Percentiles rank a stretch among this genome's conserved stretches.
Conservation (phyloP, 2,329 filamentous ascomycete genomes). For the Penicillium sclerotigenum region DNA sequence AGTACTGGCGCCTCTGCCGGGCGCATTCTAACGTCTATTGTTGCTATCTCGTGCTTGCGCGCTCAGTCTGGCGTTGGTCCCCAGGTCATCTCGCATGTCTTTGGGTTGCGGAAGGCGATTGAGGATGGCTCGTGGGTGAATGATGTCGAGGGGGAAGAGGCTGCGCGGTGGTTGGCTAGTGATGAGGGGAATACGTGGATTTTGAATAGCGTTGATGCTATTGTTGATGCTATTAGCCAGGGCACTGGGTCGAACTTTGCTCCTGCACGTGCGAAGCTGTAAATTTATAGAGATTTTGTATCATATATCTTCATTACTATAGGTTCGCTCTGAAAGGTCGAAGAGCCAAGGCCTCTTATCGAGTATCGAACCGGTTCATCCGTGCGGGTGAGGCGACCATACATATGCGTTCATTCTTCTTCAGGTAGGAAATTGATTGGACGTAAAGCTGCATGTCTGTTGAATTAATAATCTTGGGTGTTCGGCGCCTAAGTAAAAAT, state of each 20-base stretch:
- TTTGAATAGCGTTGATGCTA: constrained; percentile 58
- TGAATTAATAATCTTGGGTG: not conserved
- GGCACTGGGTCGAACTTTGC: constrained; percentile 56
- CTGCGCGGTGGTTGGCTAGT: constrained; percentile 59
- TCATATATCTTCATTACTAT: not conserved
- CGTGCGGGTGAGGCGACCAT: not conserved
- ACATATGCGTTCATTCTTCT: not conserved
- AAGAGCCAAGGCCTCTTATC: not conserved
- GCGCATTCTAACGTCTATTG: constrained; percentile 66
- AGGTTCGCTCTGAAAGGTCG: not conserved
- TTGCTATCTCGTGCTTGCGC: constrained; percentile 71
- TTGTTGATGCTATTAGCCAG: constrained; percentile 52
- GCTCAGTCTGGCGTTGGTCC: constrained; percentile 79
- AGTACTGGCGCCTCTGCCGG: constrained; percentile 55
- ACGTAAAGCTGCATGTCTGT: not conserved
- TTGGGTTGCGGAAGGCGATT: constrained; percentile 72
- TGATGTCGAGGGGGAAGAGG: constrained; percentile 48
- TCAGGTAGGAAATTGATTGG: not conserved
- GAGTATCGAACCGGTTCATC: not conserved
- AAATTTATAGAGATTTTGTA: not conserved
- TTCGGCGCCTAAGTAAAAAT: not conserved
- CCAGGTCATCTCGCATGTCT: constrained; percentile 77
- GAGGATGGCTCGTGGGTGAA: constrained; percentile 55
- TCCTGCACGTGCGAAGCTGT: constrained; percentile 43
- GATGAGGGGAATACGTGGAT: constrained; percentile 66